Evolutionary conservation across 257 asterid species (phyloP).

Genomic region (Solanum bulbocastanum): DNA sequence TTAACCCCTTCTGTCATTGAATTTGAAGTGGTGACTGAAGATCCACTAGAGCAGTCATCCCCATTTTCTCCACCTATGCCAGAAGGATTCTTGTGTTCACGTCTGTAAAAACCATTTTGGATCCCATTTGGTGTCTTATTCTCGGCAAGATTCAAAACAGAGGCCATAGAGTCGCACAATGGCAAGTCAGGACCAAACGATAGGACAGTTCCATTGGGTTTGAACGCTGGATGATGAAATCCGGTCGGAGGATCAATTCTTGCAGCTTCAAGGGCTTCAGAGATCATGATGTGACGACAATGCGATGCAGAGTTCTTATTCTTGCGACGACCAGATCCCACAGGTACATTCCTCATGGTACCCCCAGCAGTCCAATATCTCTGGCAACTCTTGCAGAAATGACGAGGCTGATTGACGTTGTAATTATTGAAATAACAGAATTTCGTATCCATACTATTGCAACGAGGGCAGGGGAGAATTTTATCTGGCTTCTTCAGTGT

Average conservation of each 20-base stretch:
- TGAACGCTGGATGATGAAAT: conserved; percentile 25
- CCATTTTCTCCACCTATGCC: conserved; percentile 21
- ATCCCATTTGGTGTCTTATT: conserved; percentile 17
- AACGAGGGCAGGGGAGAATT: conserved; percentile 88
- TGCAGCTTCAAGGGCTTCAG: conserved; percentile 50
- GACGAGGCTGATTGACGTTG: conserved; percentile 82
- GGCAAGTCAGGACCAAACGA: conserved; percentile 51
- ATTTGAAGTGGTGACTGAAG: conserved; percentile 23
- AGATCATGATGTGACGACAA: conserved; percentile 44
- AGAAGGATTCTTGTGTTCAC: conserved; percentile 11
- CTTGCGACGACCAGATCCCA: conserved; percentile 86
- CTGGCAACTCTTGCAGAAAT: conserved; percentile 90
- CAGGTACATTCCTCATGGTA: conserved; percentile 86
- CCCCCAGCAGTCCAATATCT: conserved; percentile 98
- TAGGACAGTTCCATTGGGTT: conserved; percentile 54
- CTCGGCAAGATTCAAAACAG: conserved; percentile 35
- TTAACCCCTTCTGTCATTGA: conserved; percentile 15
- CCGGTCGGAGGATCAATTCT: conserved; percentile 32
- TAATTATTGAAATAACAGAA: conserved; percentile 91
- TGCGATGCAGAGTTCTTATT: conserved; percentile 52
- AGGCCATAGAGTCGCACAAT: conserved; percentile 43
- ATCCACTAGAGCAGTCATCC: conserved; percentile 34
- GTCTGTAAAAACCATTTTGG: conserved; percentile 17
- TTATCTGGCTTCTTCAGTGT: conserved; percentile 74
- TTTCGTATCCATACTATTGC: conserved; percentile 85